These are phyloP conservation scores for Globisporangium nodosum DNA, from an alignment of 352 stramenopile genomes.

Conservation along the genomic window DNA sequence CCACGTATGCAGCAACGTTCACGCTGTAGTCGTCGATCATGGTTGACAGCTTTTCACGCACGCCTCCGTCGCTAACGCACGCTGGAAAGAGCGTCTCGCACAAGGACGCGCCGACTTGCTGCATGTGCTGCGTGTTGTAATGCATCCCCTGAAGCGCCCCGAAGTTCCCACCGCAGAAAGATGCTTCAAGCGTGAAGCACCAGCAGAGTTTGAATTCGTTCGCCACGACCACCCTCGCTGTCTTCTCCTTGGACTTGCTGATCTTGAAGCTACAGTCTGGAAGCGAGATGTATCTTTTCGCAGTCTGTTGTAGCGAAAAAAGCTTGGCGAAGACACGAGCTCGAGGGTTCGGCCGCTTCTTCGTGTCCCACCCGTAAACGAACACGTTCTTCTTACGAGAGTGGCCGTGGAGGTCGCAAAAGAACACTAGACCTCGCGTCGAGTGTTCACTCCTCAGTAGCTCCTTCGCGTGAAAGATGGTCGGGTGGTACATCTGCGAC, in stretches of 20 bases:
- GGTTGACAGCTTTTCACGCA: slow-evolving; percentile 25
- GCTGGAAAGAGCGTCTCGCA: slow-evolving; percentile 47
- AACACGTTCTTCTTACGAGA: slow-evolving; percentile 93
- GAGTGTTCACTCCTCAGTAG: slow-evolving; percentile 56
- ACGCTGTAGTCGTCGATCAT: slow-evolving; percentile 30
- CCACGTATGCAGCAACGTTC: slow-evolving; percentile 26
- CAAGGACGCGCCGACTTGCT: slow-evolving; percentile 36
- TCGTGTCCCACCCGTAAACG: slow-evolving; percentile 93
- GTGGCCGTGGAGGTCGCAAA: slow-evolving; percentile 91
- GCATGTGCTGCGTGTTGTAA: slow-evolving; percentile 60
- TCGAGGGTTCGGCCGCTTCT: slow-evolving; percentile 69
- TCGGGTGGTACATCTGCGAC: slow-evolving; percentile 68
- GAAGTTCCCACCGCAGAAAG: slow-evolving; percentile 81
- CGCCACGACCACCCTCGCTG: slow-evolving; percentile 73
- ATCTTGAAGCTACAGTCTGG: slow-evolving; percentile 79
- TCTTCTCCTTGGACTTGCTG: slow-evolving; percentile 72
- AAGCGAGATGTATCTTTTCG: slow-evolving; percentile 61
- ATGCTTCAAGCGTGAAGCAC: slow-evolving; percentile 85
- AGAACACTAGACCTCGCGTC: slow-evolving; percentile 70
- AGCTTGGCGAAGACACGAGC: slow-evolving; percentile 70
- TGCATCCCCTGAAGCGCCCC: slow-evolving; percentile 53
- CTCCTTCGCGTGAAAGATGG: slow-evolving; percentile 83
- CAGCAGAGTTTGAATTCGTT: slow-evolving; percentile 73
- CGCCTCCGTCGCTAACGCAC: slow-evolving; percentile 25
- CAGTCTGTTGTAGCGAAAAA: slow-evolving; percentile 57